Conservation (phyloP, 202 grass and related monocot genomes). For the Saccharum hybrid region DNA sequence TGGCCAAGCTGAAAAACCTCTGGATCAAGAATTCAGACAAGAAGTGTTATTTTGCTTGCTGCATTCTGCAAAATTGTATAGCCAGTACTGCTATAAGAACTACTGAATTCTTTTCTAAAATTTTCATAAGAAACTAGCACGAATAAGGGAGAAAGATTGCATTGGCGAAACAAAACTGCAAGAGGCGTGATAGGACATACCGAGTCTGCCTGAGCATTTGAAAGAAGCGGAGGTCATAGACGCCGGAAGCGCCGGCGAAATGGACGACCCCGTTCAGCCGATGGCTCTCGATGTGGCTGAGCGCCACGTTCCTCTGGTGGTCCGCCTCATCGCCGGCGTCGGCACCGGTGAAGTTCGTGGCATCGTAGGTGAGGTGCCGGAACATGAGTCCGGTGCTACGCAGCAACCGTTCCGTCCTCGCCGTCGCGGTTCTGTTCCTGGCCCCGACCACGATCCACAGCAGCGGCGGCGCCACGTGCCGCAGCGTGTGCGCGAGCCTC, state of each 20-base stretch:
- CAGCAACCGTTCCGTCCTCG: slow-evolving; percentile 45
- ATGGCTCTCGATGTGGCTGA: slow-evolving; percentile 67
- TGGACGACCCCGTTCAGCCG: slow-evolving; percentile 65
- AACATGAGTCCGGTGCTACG: slow-evolving; percentile 59
- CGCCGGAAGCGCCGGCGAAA: slow-evolving; percentile 50
- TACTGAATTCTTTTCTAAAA: neutral
- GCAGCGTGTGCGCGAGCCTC: slow-evolving; percentile 58
- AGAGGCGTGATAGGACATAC: slow-evolving; percentile 18
- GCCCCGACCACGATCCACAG: slow-evolving; percentile 71
- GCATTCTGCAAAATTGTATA: neutral
- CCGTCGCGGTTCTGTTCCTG: slow-evolving; percentile 30
- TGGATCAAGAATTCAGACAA: slow-evolving; percentile 37
- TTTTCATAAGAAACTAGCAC: neutral
- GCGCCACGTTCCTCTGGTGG: slow-evolving; percentile 55
- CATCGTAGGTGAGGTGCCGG: slow-evolving; percentile 63
- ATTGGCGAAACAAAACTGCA: neutral
- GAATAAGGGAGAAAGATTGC: neutral
- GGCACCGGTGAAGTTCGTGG: slow-evolving; percentile 48
- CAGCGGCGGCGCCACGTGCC: slow-evolving; percentile 49
- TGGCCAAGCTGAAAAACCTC: slow-evolving; percentile 61
- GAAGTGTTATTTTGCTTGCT: neutral
- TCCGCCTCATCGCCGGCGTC: slow-evolving; percentile 32
- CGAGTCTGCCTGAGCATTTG: slow-evolving; percentile 60
- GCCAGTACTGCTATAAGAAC: neutral
- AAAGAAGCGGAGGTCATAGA: slow-evolving; percentile 75